A percentile compares a stretch with the other conserved stretches of the same genome.
Evolutionary conservation across 768 basidiomycete species (phyloP).

Genomic region (Serendipita sp.): DNA sequence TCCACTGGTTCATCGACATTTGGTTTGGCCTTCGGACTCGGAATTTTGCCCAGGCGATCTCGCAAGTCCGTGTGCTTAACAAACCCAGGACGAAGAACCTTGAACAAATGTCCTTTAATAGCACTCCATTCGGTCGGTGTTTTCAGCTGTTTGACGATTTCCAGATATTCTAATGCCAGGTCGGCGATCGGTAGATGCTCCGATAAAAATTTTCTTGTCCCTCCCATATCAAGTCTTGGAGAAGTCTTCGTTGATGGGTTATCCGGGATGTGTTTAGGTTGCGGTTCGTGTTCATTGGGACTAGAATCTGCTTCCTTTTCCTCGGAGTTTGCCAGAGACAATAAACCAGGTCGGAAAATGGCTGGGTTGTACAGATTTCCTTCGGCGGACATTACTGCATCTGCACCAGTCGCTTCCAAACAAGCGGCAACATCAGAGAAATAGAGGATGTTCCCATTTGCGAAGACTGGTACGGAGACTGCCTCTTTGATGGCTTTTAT

Average conservation of each 20-base stretch:
- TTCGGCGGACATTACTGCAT: constrained; percentile 91
- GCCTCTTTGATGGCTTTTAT: constrained; percentile 84
- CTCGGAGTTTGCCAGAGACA: background rate
- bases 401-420: constrained; percentile 68
- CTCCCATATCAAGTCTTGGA: constrained; percentile 13
- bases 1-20: too few species aligned
- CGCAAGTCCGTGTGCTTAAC: constrained; percentile 51
- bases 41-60: constrained; percentile 44
- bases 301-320: background rate
- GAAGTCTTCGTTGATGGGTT: constrained; percentile 10
- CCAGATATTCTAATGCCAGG: constrained; percentile 75
- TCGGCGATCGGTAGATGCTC: constrained; percentile 40
- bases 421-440: constrained; percentile 69
- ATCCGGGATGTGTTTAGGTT: background rate
- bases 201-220: constrained; percentile 19
- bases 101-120: constrained; percentile 87
- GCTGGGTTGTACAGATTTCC: constrained; percentile 88
- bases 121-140: constrained; percentile 59
- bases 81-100: constrained; percentile 70
- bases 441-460: constrained; percentile 90
- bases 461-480: constrained; percentile 84
- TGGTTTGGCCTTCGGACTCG: background rate
- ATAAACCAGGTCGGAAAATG: constrained; percentile 30
- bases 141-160: constrained; percentile 52
- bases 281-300: background rate